These are phyloP conservation scores for Macrolepiota dolichaula DNA, from an alignment of 768 basidiomycete genomes.

Conservation along the genomic window DNA sequence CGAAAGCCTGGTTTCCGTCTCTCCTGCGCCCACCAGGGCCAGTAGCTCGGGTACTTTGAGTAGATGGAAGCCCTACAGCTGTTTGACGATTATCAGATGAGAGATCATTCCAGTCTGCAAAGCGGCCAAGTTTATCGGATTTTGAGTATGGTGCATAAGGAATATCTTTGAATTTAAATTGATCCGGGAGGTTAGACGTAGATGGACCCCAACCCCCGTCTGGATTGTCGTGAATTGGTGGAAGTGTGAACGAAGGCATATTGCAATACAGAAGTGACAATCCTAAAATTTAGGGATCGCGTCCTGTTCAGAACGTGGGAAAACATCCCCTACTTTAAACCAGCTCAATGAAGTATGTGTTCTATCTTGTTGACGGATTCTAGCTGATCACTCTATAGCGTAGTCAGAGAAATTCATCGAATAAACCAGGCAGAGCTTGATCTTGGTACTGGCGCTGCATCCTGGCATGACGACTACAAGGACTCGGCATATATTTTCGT, in stretches of 20 bases:
- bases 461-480: constrained; percentile 98
- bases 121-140: constrained; percentile 95
- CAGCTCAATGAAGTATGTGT: constrained; percentile 67
- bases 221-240: constrained; percentile 85
- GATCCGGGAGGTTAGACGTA: constrained; percentile 74
- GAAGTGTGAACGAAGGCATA: constrained; percentile 84
- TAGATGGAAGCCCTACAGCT: constrained; percentile 42
- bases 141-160: constrained; percentile 99
- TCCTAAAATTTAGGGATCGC: constrained; percentile 25
- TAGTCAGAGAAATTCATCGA: constrained; percentile 88
- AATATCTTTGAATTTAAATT: constrained; percentile 98
- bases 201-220: constrained; percentile 94
- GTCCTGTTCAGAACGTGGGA: constrained; percentile 32
- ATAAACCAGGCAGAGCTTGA: constrained; percentile 92
- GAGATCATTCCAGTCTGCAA: constrained; percentile 96
- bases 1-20: constrained; percentile 82
- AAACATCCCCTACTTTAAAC: constrained; percentile 21
- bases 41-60: constrained; percentile 47
- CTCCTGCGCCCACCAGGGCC: constrained; percentile 58
- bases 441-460: constrained; percentile 63
- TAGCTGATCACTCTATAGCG: constrained; percentile 42
- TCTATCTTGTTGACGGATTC: constrained; percentile 11
- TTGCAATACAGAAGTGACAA: constrained; percentile 14
- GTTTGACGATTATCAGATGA: constrained; percentile 61
- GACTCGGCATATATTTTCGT: constrained; percentile 96